Conservation (phyloP, 2,329 filamentous ascomycete genomes). For the Aspergillus caelatus region DNA sequence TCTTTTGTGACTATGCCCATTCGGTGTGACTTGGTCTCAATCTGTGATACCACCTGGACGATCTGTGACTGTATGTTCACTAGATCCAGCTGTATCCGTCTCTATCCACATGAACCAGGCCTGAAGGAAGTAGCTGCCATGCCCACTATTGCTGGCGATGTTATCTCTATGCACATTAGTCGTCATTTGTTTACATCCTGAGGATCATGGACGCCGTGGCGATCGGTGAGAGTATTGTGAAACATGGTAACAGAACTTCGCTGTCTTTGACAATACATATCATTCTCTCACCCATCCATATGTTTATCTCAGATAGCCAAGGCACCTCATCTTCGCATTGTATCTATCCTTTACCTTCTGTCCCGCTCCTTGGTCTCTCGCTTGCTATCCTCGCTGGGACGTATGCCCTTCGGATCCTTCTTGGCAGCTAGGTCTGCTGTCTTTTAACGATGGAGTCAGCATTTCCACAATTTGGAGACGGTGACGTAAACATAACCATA, state of each 20-base stretch:
- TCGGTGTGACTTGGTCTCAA: neutral
- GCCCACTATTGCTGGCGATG: neutral
- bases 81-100: neutral
- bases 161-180: neutral
- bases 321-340: neutral
- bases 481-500: slow-evolving; percentile 44
- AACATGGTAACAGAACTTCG: neutral
- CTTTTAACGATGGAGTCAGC: neutral
- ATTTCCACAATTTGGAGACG: slow-evolving; percentile 43
- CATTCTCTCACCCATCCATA: neutral
- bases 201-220: neutral
- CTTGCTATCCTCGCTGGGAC: neutral
- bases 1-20: neutral
- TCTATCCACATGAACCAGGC: neutral
- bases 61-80: neutral
- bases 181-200: neutral
- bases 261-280: neutral
- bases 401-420: neutral
- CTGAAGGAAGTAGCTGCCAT: neutral
- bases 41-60: neutral
- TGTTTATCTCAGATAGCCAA: neutral
- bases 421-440: neutral
- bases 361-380: neutral
- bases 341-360: neutral
- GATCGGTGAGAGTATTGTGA: neutral